Conservation (phyloP, 139 green algal species). For the Gonium pectorale region DNA sequence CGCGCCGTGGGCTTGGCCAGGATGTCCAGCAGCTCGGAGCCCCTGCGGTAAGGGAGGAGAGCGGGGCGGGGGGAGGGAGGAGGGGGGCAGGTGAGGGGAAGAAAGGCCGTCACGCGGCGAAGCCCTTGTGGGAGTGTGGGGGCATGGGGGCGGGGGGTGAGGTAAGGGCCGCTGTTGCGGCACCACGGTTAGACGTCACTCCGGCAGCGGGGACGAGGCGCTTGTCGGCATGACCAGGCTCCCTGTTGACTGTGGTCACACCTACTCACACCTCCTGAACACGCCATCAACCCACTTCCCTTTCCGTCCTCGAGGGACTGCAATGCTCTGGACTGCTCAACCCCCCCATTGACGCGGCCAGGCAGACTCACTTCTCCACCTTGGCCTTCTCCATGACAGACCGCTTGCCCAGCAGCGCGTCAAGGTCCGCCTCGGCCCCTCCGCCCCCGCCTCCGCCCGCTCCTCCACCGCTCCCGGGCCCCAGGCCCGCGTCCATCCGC, state of each 20-base stretch:
- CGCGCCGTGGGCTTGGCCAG: conserved; percentile 79
- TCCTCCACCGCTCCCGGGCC: neutral
- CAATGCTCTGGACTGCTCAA: neutral
- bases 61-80: neutral
- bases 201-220: no score
- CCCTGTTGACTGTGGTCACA: no score
- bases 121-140: no score
- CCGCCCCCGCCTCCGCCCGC: neutral
- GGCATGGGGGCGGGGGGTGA: no score
- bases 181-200: no score
- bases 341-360: no score
- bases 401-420: conserved; percentile 36
- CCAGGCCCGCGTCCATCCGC: neutral
- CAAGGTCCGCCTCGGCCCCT: neutral
- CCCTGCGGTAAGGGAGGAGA: conserved; percentile 29
- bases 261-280: no score
- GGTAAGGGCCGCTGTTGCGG: no score
- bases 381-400: conserved; percentile 41
- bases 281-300: no score
- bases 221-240: no score
- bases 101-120: no score
- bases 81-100: neutral
- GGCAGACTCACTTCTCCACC: conserved; percentile 32
- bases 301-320: no score
- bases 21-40: conserved; percentile 82